Base-by-base conservation (phyloP, 2,329 filamentous ascomycete species). In the Elsinoe batatas region DNA sequence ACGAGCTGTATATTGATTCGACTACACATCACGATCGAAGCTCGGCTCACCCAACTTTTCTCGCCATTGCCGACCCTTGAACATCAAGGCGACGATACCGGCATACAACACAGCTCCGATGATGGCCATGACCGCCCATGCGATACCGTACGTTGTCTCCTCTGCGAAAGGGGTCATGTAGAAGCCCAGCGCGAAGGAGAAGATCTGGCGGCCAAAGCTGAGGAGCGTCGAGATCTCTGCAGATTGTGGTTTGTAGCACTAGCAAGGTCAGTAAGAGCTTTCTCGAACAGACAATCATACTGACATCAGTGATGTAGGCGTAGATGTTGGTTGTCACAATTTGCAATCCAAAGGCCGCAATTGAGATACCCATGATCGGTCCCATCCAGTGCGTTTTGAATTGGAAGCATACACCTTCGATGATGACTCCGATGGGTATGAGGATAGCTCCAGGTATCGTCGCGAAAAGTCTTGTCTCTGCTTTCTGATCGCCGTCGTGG, bases 181-280 rank as follows among this genome's bases (percentile, higher is more conserved):
- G 58, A 71, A 71, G 3, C 64, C 65, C 15, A 70, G 60, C 6
- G 64, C 62, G 46, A 67, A 66, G 13, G 61, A 64, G 58, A 70
- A 71, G 6, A 66, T 62, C 51, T 63, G 63, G 2, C 69, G 65
- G 44, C 66, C 62, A 18, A 67, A 61, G 54, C 70, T 69, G 40
- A 71, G 61, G 5, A 71, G 47, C 5, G 62, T 65, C 22, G 63
- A 64, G 42, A 70, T 65, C 55, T 71, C 69, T 0, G 68, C 64
- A 18, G 64, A 64, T 59, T 71, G 68, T 1, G 67, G 64, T 50
- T 68, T 68, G 58, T 71, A 72, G 58, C 69, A 67, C 60, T 57
- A 20, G 5, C 7, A 35, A n/a, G 32, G 55, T 57, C 30, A 57
- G 55, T 47, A 11, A 4, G 3, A 37, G n/a, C 3, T 13, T n/a